phyloP scores from a whole-genome alignment of 2,329 filamentous ascomycete species.

The Davidsoniella virescens region DNA sequence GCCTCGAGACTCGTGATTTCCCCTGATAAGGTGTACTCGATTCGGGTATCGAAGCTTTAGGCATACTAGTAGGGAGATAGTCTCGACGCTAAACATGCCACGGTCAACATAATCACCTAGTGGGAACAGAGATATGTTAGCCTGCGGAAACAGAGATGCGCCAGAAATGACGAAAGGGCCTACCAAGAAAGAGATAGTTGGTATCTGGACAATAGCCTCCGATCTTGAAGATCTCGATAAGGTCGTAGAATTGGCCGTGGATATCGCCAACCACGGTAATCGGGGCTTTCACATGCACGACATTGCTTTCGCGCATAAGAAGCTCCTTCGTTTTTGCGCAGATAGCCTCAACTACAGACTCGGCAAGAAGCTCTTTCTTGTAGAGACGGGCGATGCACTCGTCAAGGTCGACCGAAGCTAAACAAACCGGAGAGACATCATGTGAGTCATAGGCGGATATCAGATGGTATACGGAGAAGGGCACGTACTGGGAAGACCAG shows the following conservation, averaged over 20 bases:
- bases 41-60: constrained; percentile 93
- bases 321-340: constrained; percentile 98
- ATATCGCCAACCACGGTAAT: constrained; percentile 98
- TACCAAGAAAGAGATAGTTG: constrained; percentile 94
- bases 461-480: neutral
- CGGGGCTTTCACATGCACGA: constrained; percentile 88
- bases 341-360: constrained; percentile 97
- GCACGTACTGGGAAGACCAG: constrained; percentile 11
- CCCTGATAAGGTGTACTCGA: constrained; percentile 87
- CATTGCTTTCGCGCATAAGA: constrained; percentile 99
- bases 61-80: constrained; percentile 92
- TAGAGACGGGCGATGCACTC: constrained; percentile 96
- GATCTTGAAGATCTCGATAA: constrained; percentile 98
- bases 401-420: constrained; percentile 92
- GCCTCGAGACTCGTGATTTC: constrained; percentile 93
- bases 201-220: constrained; percentile 95
- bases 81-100: constrained; percentile 96
- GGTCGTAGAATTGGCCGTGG: constrained; percentile 95
- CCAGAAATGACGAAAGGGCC: constrained; percentile 3
- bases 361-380: constrained; percentile 89
- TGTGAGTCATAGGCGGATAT: neutral
- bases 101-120: constrained; percentile 93
- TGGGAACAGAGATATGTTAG: neutral
- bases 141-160: neutral
- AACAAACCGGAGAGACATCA: constrained; percentile 1